phyloP scores from a whole-genome alignment of 139 green algal species.

The Chlamydomonas asymmetrica region DNA sequence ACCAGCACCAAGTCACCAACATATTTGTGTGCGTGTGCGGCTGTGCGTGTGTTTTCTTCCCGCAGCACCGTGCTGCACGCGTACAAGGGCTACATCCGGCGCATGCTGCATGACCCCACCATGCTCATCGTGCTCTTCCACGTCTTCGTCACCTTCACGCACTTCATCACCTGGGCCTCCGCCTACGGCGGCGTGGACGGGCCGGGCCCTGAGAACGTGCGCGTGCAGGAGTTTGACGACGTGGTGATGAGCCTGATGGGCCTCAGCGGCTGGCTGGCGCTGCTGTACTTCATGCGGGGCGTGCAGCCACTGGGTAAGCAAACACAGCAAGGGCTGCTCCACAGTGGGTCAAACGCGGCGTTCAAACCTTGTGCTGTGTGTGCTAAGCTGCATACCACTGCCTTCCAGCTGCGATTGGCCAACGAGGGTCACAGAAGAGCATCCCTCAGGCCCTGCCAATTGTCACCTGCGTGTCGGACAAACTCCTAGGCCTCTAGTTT shows the following conservation, averaged over 20 bases:
- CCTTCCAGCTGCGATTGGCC: too few relatives aligned
- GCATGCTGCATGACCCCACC: conserved; percentile 53
- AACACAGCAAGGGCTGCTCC: too few relatives aligned
- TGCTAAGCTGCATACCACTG: too few relatives aligned
- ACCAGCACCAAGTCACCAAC: too few relatives aligned
- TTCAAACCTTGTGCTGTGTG: too few relatives aligned
- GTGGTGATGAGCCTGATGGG: conserved; percentile 52
- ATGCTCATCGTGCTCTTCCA: conserved; percentile 51
- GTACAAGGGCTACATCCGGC: conserved; percentile 34
- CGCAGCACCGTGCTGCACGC: conserved; percentile 31
- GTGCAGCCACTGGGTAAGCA: too few relatives aligned
- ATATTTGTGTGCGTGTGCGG: too few relatives aligned
- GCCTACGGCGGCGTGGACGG: conserved; percentile 38
- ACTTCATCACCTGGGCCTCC: conserved; percentile 56
- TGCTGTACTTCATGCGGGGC: conserved; percentile 49
- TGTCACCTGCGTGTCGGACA: neutral
- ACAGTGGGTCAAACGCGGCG: too few relatives aligned
- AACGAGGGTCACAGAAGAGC: neutral
- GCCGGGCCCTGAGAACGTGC: conserved; percentile 1
- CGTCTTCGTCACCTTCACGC: conserved; percentile 42
- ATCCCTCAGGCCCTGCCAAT: neutral
- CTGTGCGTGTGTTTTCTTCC: too few relatives aligned
- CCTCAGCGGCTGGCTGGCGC: conserved; percentile 47
- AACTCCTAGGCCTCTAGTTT: too few relatives aligned
- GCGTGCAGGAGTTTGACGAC: conserved; percentile 53